A percentile compares a stretch with the other conserved stretches of the same genome.
phyloP scores from a whole-genome alignment of 768 basidiomycete genomes.

The Dioszegia hungarica region DNA sequence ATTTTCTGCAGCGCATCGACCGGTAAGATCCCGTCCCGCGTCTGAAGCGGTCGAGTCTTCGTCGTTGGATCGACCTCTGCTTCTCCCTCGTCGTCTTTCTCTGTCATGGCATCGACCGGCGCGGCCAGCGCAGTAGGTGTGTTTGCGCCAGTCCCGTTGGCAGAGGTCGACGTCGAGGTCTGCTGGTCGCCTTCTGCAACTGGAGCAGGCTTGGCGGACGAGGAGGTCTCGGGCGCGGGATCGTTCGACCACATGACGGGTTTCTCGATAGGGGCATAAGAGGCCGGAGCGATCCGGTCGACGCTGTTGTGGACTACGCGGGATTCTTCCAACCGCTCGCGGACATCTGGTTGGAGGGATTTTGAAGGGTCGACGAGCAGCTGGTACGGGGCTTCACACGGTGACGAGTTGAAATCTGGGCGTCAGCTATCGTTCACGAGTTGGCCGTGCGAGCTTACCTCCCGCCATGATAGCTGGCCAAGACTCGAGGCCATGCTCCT shows the following conservation, averaged over 20 bases:
- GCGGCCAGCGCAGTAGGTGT: constrained; percentile 11
- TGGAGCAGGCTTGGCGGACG: not conserved
- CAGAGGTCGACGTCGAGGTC: constrained; percentile 8
- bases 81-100: constrained; percentile 45
- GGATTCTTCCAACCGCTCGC: constrained; percentile 57
- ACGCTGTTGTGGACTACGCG: constrained; percentile 53
- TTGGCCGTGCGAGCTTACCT: constrained; percentile 54
- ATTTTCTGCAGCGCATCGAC: constrained; percentile 58
- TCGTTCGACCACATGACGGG: not conserved
- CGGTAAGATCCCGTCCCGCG: constrained; percentile 66
- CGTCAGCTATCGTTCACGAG: not conserved
- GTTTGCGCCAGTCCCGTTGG: constrained; percentile 48
- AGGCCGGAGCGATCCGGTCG: constrained; percentile 25
- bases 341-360: constrained; percentile 57
- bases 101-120: constrained; percentile 9
- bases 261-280: not conserved
- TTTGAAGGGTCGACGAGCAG: constrained; percentile 60
- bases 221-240: not conserved
- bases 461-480: constrained; percentile 85
- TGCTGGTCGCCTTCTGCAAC: not conserved
- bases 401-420: constrained; percentile 84
- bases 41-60: constrained; percentile 61
- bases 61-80: constrained; percentile 56
- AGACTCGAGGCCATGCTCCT: constrained; percentile 50
- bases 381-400: constrained; percentile 75